Base-by-base conservation (phyloP, 257 asterid genomes). In the Capsicum chinense region DNA sequence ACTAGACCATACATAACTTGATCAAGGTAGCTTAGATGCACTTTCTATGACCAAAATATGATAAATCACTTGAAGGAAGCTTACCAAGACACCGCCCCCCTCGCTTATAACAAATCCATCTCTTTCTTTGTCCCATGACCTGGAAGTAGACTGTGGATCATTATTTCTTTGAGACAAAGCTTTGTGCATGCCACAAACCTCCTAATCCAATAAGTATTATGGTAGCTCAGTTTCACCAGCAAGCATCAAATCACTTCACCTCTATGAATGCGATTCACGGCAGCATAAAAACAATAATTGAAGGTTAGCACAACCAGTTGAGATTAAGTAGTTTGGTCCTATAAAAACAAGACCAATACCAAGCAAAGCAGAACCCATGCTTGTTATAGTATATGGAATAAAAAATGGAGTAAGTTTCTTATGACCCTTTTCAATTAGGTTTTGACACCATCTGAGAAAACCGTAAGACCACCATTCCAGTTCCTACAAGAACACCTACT, bases 211-310 rank as follows among this genome's bases (percentile, higher is more conserved):
- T 93, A 3, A 98, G 99, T 87, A 95, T 94, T 67, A 94, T 93
- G 66, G 98, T 98, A 79, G 99, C 99, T 95, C 99, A 42, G 97
- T 93, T 86, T 98, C 99, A 79, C 99, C 99, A 79, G 94, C 97
- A 60, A 95, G 69, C 98, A 95, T 95, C 85, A 94, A 79, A 90
- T 95, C 99, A 84, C 97, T 88, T 95, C 99, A n/a, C 99, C 99
- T 84, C 99, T 87, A 11, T 98, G 95, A 82, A 95, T 95, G 92
- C 94, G 99, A 90, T 94, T 95, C 7, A 98, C 99, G 85, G 98
- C 99, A 7, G 98, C 99, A 35, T 94, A 91, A 88, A 88, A 95
- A 88, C 98, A 94, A 79, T 95, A 94, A 83, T 94, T 95, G n/a
- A 98, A 94, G 81, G 99, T 26, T 94, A 35, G 99, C 99, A 86